phyloP scores from a whole-genome alignment of 345 rosid species.

The Eucalyptus sp. region DNA sequence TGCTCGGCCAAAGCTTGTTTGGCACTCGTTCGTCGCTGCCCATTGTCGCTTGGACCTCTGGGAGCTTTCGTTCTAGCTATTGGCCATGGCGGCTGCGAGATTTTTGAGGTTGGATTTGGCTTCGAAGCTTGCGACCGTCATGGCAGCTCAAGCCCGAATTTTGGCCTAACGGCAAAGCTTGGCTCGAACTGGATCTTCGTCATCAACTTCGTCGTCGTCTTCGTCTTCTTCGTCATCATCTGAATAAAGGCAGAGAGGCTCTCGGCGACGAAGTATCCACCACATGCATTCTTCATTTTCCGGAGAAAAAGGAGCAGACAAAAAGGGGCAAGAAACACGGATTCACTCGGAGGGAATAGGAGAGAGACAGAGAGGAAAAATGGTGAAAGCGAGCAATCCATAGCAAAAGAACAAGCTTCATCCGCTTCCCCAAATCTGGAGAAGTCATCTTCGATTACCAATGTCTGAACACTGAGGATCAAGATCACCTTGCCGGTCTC shows the following conservation, averaged over 20 bases:
- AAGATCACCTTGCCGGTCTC: background rate
- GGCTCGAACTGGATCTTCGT: background rate
- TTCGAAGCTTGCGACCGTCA: background rate
- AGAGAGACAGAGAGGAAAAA: background rate
- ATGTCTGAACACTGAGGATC: background rate
- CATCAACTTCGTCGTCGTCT: background rate
- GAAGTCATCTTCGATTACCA: background rate
- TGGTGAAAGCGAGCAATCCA: background rate
- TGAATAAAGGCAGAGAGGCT: background rate
- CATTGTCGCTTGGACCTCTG: background rate
- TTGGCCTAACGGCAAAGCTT: background rate
- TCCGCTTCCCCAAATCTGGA: background rate
- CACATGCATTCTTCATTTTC: background rate
- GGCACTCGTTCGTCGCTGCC: background rate
- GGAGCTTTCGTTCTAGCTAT: background rate
- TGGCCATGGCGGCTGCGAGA: background rate
- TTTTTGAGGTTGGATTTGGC: background rate
- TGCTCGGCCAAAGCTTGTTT: background rate
- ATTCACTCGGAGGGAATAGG: background rate
- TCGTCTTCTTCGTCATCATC: background rate
- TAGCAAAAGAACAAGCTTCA: background rate
- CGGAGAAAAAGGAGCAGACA: background rate
- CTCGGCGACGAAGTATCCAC: background rate
- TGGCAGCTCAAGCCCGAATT: background rate
- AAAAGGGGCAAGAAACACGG: background rate